These are phyloP conservation scores for Magnusiomyces starmeri DNA, from an alignment of 1,139 yeast genomes.

Conservation along the genomic window DNA sequence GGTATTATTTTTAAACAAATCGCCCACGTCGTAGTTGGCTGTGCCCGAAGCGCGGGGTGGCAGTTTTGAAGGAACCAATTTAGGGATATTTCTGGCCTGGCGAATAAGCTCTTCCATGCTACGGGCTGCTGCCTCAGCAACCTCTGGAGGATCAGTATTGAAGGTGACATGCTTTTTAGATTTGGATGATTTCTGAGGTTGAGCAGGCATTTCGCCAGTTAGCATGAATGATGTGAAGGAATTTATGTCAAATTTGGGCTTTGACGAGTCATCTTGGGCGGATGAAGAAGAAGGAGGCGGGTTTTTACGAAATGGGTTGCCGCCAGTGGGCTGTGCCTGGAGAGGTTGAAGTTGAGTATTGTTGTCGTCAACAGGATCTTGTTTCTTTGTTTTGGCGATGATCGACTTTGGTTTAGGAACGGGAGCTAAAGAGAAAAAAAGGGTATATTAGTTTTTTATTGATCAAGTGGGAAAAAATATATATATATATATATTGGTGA, in stretches of 20 bases:
- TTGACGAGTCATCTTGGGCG: constrained; percentile 9
- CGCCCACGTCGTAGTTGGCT: constrained; percentile 16
- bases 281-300: constrained; percentile 14
- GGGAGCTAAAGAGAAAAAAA: constrained; percentile 27
- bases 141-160: constrained; percentile 34
- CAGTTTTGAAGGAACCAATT: constrained; percentile 10
- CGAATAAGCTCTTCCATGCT: constrained; percentile 35
- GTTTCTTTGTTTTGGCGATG: constrained; percentile 29
- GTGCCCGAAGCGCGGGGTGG: neutral
- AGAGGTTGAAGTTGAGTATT: neutral
- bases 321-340: constrained; percentile 12
- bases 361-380: constrained; percentile 13
- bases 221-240: constrained; percentile 33
- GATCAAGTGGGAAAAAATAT: too few species aligned
- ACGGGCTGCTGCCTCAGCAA: constrained; percentile 37
- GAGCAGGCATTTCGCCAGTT: constrained; percentile 30
- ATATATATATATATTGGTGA: constrained; percentile 18
- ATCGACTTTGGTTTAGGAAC: constrained; percentile 36
- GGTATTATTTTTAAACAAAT: constrained; percentile 7
- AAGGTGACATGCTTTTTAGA: constrained; percentile 34
- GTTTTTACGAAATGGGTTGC: constrained; percentile 28
- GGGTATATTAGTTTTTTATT: too few species aligned
- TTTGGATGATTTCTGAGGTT: constrained; percentile 12
- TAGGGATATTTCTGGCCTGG: constrained; percentile 23
- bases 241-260: constrained; percentile 31